A percentile compares a stretch with the other conserved stretches of the same genome.
Evolutionary conservation across 192 early-diverging fungal species (phyloP).

Genomic region (Spizellomyces punctatus): DNA sequence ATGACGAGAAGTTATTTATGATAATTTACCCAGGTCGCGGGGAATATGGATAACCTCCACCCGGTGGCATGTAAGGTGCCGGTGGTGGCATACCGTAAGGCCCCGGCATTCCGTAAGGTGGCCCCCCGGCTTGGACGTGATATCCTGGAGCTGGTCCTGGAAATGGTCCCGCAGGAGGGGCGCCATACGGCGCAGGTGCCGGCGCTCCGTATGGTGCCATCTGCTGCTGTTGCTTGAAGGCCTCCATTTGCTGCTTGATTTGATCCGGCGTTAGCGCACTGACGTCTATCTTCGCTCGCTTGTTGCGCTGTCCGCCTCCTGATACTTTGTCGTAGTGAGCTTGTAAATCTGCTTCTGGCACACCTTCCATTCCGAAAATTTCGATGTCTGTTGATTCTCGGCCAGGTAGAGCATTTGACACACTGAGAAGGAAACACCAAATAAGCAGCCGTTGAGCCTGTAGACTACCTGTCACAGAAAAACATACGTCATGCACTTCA

Average conservation of each 20-base stretch:
- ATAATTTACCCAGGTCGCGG: slow-evolving; percentile 22
- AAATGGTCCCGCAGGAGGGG: not conserved
- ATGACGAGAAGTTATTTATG: too few relatives aligned
- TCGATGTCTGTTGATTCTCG: slow-evolving; percentile 86
- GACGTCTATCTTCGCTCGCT: slow-evolving; percentile 25
- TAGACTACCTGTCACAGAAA: too few relatives aligned
- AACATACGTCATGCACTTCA: slow-evolving; percentile 69
- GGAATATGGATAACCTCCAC: not conserved
- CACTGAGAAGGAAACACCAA: slow-evolving; percentile 46
- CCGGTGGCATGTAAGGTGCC: slow-evolving; percentile 17
- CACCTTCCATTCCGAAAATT: slow-evolving; percentile 93
- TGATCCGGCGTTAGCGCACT: slow-evolving; percentile 31
- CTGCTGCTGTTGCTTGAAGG: slow-evolving; percentile 45
- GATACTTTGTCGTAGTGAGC: slow-evolving; percentile 59
- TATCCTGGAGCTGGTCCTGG: slow-evolving; percentile 3
- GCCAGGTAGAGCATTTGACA: slow-evolving; percentile 83
- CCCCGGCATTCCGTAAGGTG: not conserved
- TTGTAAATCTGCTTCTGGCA: slow-evolving; percentile 77
- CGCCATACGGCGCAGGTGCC: slow-evolving; percentile 11
- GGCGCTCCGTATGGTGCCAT: slow-evolving; percentile 21
- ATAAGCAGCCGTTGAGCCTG: too few relatives aligned
- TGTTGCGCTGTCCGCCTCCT: slow-evolving; percentile 14
- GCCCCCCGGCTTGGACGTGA: not conserved
- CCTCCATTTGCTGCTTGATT: slow-evolving; percentile 42
- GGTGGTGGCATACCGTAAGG: slow-evolving; percentile 19